Base-by-base conservation (phyloP, 2,329 filamentous ascomycete species). In the Botryosphaeria agaves region DNA sequence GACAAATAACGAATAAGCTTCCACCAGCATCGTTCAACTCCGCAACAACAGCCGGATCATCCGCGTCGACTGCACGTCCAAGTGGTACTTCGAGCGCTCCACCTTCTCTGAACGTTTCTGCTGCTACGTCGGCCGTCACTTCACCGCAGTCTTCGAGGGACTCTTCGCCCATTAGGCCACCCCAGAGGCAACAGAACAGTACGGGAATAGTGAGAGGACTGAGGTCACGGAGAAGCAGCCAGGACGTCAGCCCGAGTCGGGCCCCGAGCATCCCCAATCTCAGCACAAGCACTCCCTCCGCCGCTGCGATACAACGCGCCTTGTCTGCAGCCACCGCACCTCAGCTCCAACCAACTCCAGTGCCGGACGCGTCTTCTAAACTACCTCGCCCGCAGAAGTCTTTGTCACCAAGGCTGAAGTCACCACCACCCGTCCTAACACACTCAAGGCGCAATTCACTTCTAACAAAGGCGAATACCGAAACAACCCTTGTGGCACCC, bases 331-430 rank as follows among this genome's bases (percentile, higher is more conserved):
- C 73, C 20, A 73, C 62, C 39, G 76, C 72, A 29, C 76, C 81
- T 5, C 66, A 69, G 30, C 59, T 87, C 20, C 68, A 69, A 26
- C 54, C 62, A 29, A 66, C 74, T 19, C 52, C 64, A 5, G 51
- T 62, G 24, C 61, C 71, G 34, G 80, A 91, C 38, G 53, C 68
- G 5, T 60, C 61, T 16, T 55, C 68, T 42, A 74, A 73, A 53
- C 60, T 69, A 32, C 64, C 73, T 26, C 65, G 66, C 37, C 70
- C 77, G 9, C 66, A 76, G 44, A 83, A 84, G 79, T 78, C 81
- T 16, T 57, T 77, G 36, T 85, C 80, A 28, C 80, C 81, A 27
- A 69, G 80, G 37, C 51, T 89, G 38, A 78, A 76, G 48, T 84
- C 81, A 5, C 81, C 21, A 44, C 47, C 31, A 51, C 53, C 3